Conservation (phyloP, 2,329 filamentous ascomycete genomes). For the Diplocarpon rosae region DNA sequence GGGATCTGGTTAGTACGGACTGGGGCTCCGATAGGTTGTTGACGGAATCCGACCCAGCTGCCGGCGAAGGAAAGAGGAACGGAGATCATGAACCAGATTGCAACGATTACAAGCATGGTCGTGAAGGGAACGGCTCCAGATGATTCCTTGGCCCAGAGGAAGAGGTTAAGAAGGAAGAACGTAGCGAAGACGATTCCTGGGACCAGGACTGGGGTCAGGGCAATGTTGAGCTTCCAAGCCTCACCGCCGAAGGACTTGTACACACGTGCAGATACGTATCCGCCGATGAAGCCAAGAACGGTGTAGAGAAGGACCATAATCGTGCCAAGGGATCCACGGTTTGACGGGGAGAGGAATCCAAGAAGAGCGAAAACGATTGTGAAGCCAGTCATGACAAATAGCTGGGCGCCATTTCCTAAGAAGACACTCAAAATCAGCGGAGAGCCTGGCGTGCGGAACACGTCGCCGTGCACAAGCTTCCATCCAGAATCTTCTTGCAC, state of each 20-base stretch:
- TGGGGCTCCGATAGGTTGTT: slow-evolving; percentile 59
- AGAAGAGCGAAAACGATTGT: slow-evolving; percentile 90
- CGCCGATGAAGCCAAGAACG: slow-evolving; percentile 81
- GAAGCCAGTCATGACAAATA: slow-evolving; percentile 94
- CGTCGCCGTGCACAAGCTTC: slow-evolving; percentile 96
- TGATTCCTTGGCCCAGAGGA: slow-evolving; percentile 87
- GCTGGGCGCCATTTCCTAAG: slow-evolving; percentile 85
- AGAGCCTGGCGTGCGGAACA: slow-evolving; percentile 79
- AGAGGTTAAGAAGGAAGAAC: slow-evolving; percentile 93
- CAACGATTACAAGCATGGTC: slow-evolving; percentile 88
- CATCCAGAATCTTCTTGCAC: slow-evolving; percentile 97
- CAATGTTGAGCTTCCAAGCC: slow-evolving; percentile 88
- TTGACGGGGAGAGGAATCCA: slow-evolving; percentile 90
- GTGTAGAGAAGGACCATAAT: slow-evolving; percentile 92
- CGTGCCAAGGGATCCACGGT: slow-evolving; percentile 85
- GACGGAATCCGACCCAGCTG: slow-evolving; percentile 87
- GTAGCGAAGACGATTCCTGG: slow-evolving; percentile 74
- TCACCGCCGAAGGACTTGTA: slow-evolving; percentile 94
- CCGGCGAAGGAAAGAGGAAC: slow-evolving; percentile 83
- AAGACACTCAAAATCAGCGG: slow-evolving; percentile 79
- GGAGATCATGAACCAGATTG: slow-evolving; percentile 95
- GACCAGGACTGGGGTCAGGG: slow-evolving; percentile 73
- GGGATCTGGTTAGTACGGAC: slow-evolving; percentile 97
- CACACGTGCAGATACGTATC: slow-evolving; percentile 77
- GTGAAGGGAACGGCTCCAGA: slow-evolving; percentile 92